Percentiles rank a stretch among this genome's conserved stretches.
phyloP scores from a whole-genome alignment of 345 rosid species.

The Melaleuca alternifolia region DNA sequence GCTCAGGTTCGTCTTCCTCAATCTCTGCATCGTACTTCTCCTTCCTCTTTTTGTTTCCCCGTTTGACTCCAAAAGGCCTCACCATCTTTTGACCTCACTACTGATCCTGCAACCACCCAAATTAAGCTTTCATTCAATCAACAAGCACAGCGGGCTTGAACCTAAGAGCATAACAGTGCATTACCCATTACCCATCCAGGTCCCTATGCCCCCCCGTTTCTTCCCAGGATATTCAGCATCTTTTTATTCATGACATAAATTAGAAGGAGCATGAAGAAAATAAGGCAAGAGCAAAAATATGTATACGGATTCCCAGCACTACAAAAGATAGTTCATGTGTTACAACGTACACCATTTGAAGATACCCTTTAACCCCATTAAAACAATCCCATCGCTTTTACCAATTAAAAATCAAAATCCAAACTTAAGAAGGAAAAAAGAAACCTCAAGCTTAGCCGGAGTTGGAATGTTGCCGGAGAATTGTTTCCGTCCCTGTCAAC shows the following conservation, averaged over 20 bases:
- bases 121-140: not conserved
- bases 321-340: not conserved
- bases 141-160: not conserved
- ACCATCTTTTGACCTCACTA: conserved; percentile 33
- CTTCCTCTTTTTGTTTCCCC: conserved; percentile 53
- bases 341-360: not conserved
- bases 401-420: not conserved
- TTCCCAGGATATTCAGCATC: not conserved
- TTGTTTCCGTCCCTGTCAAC: not conserved
- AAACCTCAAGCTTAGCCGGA: not conserved
- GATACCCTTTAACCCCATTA: not conserved
- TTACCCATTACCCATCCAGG: not conserved
- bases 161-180: not conserved
- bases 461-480: not conserved
- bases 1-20: conserved; percentile 20
- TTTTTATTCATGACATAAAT: not conserved
- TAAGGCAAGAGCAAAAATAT: not conserved
- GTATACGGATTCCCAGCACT: not conserved
- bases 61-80: conserved; percentile 50
- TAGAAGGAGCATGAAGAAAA: not conserved
- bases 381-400: not conserved
- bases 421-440: not conserved
- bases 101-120: not conserved
- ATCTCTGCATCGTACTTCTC: conserved; percentile 47
- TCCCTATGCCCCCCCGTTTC: not conserved